Base-by-base conservation (phyloP, 2,329 filamentous ascomycete genomes). In the Mariannaea elegans region DNA sequence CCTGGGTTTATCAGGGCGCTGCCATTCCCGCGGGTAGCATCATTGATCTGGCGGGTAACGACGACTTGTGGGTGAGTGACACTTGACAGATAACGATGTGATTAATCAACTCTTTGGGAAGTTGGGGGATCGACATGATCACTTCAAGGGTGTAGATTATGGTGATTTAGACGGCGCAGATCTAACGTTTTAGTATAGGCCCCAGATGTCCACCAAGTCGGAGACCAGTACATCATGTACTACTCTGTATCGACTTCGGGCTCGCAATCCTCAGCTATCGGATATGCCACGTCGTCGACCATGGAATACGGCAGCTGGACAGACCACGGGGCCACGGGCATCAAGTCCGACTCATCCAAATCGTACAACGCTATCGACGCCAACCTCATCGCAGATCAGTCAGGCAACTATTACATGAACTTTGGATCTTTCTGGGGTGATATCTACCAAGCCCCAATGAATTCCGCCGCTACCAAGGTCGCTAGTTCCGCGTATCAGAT, bases 361-460 rank as follows among this genome's bases (percentile, higher is more conserved):
- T 54, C 73, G 4, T 88, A 86, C 75, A 88, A 88, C 66, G 83
- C 84, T 41, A 88, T 92, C 67, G 90, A 88, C 67, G 74, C 78
- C 3, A 85, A 84, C 62, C 71, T 88, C 2, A 73, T 87, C 60
- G 68, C 77, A 10, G 76, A 75, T 32, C 73, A 73, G 9, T 72
- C 59, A 13, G 61, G 61, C 14, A 64, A 65, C 2, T 82, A 82
- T 65, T 80, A 81, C 57, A 75, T 88, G 71, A 85, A 80, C 60
- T 92, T 90, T 63, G 89, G 89, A 21, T 89, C 86, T 12, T 92
- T 90, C 80, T 92, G 88, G 87, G 73, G 77, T 7, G 84, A 87
- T 68, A 80, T 91, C 59, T 89, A 85, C 76, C 84, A 87, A 69
- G 84, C 86, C 1, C 70, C 77, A 32, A 81, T 90, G 72, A 70